Evolutionary conservation across 371 early-diverging fungal species (phyloP), one percentile per base, ranked within the genome.

Genomic region (Mortierella sp.): DNA sequence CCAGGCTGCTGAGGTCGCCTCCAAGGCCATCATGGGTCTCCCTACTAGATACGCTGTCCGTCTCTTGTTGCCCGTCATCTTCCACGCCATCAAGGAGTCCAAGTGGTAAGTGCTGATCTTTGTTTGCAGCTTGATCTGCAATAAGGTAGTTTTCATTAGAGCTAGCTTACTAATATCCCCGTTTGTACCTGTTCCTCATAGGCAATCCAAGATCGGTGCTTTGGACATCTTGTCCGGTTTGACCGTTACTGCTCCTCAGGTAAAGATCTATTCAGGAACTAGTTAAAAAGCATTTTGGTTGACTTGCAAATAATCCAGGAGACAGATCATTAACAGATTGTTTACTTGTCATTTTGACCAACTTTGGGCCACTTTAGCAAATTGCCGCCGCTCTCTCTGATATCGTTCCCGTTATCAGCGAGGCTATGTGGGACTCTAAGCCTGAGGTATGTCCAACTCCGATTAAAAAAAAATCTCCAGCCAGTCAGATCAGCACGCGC

Each of bases 351-450:
- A 2, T 29, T 31, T 47, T 17, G 5, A 8, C 26, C 2, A 4
- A 26, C 4, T 53, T 15, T 2, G 6, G 15, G 13, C 19, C 15
- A 34, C 60, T 54, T 57, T 69, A 76, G 51, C 89, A 90, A 69
- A 88, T 93, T 73, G 89, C 87, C 61, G 83, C 81, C 43, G 83
- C 78, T 66, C 87, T 95, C 59, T 92, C 93, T 55, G 91, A 91
- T 64, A 89, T 95, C 63, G 86, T 94, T 45, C 93, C 94, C 32
- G 83, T 86, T 63, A 89, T 93, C 79, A 89, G 92, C 61, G 93
- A 93, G 62, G 88, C 89, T 71, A 91, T 95, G 88, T 89, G 91
- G 89, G 94, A 93, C 83, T 93, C 93, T 58, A 91, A 93, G 85
- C 76, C 85, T 22, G 93, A 93, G 72, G 86, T 88, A 81, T 83